Base-by-base conservation (phyloP, 441 rosid species). In the Gossypium gossypioides region DNA sequence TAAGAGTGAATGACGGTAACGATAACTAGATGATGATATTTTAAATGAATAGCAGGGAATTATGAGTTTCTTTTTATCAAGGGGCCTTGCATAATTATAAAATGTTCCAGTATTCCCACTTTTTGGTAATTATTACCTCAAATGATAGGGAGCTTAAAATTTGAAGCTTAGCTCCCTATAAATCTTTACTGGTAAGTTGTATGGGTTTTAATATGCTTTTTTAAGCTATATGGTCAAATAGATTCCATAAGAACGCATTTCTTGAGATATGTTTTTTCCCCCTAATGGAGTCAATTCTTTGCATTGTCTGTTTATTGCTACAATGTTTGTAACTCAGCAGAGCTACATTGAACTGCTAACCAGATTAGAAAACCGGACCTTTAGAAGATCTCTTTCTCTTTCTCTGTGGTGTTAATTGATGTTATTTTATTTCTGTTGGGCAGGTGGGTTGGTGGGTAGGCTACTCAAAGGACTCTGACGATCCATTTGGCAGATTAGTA, bases 391-490 rank as follows among this genome's bases (percentile, higher is more conserved):
- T 18, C 56, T 67, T n/a, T 37, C 56, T 67, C 10, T 48, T 15
- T 24, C 46, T 48, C 1, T 48, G 13, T 15, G n/a, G 5, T 51
- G 60, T 27, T 68, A 16, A 13, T 57, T 40, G 63, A 68, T 50
- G 77, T 69, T 74, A 21, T 68, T 9, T 74, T 37, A 32, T 65
- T 66, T 81, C 65, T 65, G 48, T 72, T 69, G 63, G 37, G 68
- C 86, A 94, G 98, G 87, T 93, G 65, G 98, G 98, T 56, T 93
- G 98, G 98, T 94, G 98, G 98, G 96, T 91, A 75, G 91, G 97
- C 73, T 87, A 83, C 78, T 84, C 98, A 50, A 82, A 85, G 71
- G 96, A 84, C 58, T 87, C 91, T 29, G 89, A 84, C 46, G 93
- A 91, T 76, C 97, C 95, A 62, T 91, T 91, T 82, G 97, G 98